These are phyloP conservation scores for Quercus wislizeni DNA, from an alignment of 306 rosid genomes.

Conservation along the genomic window DNA sequence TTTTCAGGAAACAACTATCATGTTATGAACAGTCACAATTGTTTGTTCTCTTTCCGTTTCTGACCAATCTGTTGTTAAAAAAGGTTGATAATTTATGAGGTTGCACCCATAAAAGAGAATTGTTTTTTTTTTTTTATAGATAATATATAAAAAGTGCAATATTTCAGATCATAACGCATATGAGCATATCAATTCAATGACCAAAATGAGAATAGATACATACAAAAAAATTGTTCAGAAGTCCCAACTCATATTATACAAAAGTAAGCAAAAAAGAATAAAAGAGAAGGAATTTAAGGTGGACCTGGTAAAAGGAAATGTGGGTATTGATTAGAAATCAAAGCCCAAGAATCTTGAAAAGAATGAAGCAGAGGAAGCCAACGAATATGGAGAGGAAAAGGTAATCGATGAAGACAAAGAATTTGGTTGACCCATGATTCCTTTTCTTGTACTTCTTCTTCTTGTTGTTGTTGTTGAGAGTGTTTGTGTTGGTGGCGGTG, in stretches of 20 bases:
- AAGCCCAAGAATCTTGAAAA: constrained; percentile 47
- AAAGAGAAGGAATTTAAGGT: not conserved
- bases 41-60: not conserved
- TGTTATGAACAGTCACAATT: not conserved
- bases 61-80: not conserved
- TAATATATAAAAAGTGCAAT: not conserved
- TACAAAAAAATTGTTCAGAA: not conserved
- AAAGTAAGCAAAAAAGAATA: not conserved
- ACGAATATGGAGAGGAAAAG: constrained; percentile 60
- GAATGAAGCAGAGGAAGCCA: constrained; percentile 54
- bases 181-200: not conserved
- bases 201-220: not conserved
- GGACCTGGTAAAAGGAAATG: constrained; percentile 29
- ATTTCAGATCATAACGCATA: not conserved
- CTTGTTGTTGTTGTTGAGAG: not conserved
- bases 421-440: constrained; percentile 55
- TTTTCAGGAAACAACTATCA: not conserved
- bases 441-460: constrained; percentile 35
- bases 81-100: not conserved
- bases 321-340: constrained; percentile 25
- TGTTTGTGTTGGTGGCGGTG: not conserved
- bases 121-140: not conserved
- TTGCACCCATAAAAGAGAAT: not conserved
- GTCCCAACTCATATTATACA: not conserved
- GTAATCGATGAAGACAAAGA: constrained; percentile 76